Percentiles rank a stretch among this genome's conserved stretches.
phyloP scores from a whole-genome alignment of 2,329 filamentous ascomycete species.

The Ceratocystis harringtonii region DNA sequence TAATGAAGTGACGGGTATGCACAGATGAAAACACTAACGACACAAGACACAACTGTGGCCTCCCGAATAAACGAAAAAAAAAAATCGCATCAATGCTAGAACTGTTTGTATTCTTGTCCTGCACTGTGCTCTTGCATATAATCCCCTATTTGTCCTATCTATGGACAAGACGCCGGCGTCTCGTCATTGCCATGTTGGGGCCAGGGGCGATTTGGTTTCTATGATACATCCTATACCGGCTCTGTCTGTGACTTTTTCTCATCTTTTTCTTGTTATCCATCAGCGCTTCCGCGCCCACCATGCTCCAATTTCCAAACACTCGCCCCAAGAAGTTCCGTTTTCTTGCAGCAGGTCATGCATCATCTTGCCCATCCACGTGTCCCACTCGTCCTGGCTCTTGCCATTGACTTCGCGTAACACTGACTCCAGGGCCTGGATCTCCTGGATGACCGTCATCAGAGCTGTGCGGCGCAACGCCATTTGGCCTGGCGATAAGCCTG shows the following conservation, averaged over 20 bases:
- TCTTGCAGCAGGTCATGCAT: slow-evolving; percentile 70
- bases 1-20: not conserved
- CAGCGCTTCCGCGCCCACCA: slow-evolving; percentile 68
- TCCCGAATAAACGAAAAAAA: not conserved
- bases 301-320: slow-evolving; percentile 74
- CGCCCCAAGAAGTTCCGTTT: slow-evolving; percentile 63
- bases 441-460: slow-evolving; percentile 64
- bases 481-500: slow-evolving; percentile 48
- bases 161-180: not conserved
- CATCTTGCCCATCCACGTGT: slow-evolving; percentile 76
- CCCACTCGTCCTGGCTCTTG: slow-evolving; percentile 86
- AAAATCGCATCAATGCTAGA: not conserved
- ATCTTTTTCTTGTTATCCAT: not conserved
- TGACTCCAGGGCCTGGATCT: slow-evolving; percentile 75
- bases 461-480: slow-evolving; percentile 62
- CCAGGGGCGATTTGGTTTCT: not conserved
- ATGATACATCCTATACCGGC: not conserved
- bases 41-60: not conserved
- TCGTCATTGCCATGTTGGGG: not conserved
- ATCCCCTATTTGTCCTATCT: not conserved
- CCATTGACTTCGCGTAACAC: slow-evolving; percentile 66
- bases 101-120: not conserved
- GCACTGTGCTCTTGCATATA: not conserved
- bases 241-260: not conserved
- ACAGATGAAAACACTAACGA: not conserved